Evolutionary conservation across 345 rosid species (phyloP).

Genomic region (Citrus reticulata): DNA sequence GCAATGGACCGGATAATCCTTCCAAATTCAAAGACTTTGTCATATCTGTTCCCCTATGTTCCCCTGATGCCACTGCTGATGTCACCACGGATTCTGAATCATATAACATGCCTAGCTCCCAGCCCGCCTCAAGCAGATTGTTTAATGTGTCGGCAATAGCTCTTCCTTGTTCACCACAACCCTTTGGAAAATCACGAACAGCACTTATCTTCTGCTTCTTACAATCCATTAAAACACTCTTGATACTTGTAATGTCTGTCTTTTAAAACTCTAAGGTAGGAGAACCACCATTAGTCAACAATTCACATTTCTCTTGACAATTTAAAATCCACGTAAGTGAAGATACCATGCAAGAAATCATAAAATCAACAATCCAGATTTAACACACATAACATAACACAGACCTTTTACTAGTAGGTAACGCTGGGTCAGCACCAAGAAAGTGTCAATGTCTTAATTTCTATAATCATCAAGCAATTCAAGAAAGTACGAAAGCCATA

Average conservation of each 20-base stretch:
- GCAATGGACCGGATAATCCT: neutral
- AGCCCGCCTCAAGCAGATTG: neutral
- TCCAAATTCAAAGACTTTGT: neutral
- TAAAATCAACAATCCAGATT: neutral
- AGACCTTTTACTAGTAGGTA: neutral
- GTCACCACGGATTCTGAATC: neutral
- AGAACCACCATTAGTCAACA: neutral
- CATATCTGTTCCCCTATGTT: neutral
- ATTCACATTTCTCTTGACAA: neutral
- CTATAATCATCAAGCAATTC: neutral
- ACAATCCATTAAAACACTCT: neutral
- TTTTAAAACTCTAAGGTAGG: neutral
- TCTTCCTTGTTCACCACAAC: neutral
- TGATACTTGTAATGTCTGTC: neutral
- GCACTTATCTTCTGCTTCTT: neutral
- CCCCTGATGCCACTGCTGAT: neutral
- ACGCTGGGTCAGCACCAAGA: neutral
- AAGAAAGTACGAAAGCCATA: neutral
- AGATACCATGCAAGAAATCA: neutral
- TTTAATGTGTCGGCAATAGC: neutral
- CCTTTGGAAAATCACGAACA: neutral
- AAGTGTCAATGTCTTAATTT: neutral
- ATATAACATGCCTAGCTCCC: neutral
- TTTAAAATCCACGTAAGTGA: neutral
- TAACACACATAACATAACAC: neutral